Evolutionary conservation across 768 basidiomycete species (phyloP).

Genomic region (Megacollybia marginata): DNA sequence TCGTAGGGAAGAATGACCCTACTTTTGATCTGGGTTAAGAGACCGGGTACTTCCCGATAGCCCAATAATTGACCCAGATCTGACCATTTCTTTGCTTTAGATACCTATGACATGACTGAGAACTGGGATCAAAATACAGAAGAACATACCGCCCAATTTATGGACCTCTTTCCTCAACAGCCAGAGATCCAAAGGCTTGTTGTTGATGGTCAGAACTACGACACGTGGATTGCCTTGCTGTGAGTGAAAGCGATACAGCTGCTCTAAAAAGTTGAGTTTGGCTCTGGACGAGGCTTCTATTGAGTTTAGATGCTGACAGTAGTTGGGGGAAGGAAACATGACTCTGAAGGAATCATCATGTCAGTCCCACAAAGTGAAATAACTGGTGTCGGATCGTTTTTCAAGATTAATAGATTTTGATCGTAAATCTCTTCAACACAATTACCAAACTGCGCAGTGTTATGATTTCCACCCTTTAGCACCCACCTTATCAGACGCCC

Average conservation of each 20-base stretch:
- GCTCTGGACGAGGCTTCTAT: slow-evolving; percentile 96
- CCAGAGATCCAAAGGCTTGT: slow-evolving; percentile 92
- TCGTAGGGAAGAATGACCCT: slow-evolving; percentile 96
- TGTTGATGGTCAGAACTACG: slow-evolving; percentile 89
- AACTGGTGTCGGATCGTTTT: slow-evolving; percentile 50
- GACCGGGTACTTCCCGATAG: slow-evolving; percentile 73
- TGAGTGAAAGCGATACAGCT: slow-evolving; percentile 93
- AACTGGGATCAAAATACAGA: slow-evolving; percentile 2
- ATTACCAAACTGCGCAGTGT: slow-evolving; percentile 80
- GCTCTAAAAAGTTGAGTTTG: slow-evolving; percentile 95
- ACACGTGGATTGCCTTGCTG: slow-evolving; percentile 90
- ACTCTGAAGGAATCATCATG: slow-evolving; percentile 86
- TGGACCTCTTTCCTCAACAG: slow-evolving; percentile 87
- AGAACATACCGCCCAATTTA: slow-evolving; percentile 65
- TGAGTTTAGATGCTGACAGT: slow-evolving; percentile 78
- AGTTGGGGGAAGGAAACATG: slow-evolving; percentile 53
- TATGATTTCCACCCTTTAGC: too few species aligned
- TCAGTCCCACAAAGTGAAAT: slow-evolving; percentile 89
- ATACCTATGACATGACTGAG: slow-evolving; percentile 48
- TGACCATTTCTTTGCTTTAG: slow-evolving; percentile 79
- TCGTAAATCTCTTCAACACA: slow-evolving; percentile 72
- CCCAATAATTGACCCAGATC: slow-evolving; percentile 78
- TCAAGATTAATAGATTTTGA: slow-evolving; percentile 32
- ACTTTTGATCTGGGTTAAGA: slow-evolving; percentile 82
- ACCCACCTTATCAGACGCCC: too few species aligned